Percentiles rank a stretch among this genome's conserved stretches.
Evolutionary conservation across 306 rosid genomes (phyloP).

Genomic region (Cicer bijugum): DNA sequence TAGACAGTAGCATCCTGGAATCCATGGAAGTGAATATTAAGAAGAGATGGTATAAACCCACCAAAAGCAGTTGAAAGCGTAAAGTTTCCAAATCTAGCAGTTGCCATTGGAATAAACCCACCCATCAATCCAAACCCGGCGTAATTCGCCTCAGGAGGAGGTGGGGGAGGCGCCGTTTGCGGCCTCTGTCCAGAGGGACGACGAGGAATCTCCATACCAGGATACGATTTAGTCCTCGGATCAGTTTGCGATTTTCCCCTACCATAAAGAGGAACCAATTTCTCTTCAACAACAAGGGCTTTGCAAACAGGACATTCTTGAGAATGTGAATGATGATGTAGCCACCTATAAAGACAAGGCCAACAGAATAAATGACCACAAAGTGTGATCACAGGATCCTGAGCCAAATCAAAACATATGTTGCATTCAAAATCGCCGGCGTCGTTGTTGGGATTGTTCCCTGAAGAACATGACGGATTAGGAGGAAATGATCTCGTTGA

Average conservation of each 20-base stretch:
- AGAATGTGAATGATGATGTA: slow-evolving; percentile 85
- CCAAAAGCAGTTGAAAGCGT: slow-evolving; percentile 81
- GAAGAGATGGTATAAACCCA: slow-evolving; percentile 77
- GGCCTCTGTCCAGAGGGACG: slow-evolving; percentile 92
- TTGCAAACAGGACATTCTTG: slow-evolving; percentile 98
- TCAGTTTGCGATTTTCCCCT: slow-evolving; percentile 80
- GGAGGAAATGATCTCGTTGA: slow-evolving; percentile 56
- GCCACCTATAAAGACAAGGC: slow-evolving; percentile 94
- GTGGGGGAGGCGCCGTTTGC: slow-evolving; percentile 56
- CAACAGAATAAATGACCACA: slow-evolving; percentile 95
- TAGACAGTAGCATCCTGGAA: slow-evolving; percentile 87
- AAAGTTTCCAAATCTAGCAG: slow-evolving; percentile 84
- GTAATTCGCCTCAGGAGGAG: slow-evolving; percentile 59
- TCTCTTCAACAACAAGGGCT: slow-evolving; percentile 75
- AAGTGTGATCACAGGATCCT: slow-evolving; percentile 84
- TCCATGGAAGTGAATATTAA: slow-evolving; percentile 79
- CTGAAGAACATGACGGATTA: slow-evolving; percentile 60
- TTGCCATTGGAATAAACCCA: slow-evolving; percentile 80
- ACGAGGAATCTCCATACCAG: slow-evolving; percentile 73
- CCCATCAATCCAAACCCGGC: slow-evolving; percentile 84
- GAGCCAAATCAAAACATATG: slow-evolving; percentile 91
- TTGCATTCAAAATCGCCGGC: slow-evolving; percentile 92
- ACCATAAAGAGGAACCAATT: slow-evolving; percentile 91
- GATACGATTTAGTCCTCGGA: slow-evolving; percentile 77
- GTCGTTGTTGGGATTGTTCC: slow-evolving; percentile 55